Percentiles rank a stretch among this genome's conserved stretches.
Evolutionary conservation across 768 basidiomycete species (phyloP).

Genomic region (Phanerochaete sordida): DNA sequence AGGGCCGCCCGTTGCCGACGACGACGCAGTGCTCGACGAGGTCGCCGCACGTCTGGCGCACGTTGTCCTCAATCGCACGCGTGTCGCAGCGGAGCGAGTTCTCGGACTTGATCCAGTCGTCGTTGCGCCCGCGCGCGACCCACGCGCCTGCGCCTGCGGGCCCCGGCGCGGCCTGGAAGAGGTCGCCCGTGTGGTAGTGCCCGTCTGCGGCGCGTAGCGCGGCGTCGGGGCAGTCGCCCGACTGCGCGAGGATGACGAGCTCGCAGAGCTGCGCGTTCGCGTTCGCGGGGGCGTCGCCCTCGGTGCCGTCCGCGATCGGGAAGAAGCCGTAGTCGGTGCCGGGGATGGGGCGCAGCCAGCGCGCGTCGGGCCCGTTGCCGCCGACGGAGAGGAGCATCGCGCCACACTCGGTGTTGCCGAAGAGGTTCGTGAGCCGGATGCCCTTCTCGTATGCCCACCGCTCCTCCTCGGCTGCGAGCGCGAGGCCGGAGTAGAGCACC

Average conservation of each 20-base stretch:
- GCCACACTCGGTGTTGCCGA: slow-evolving; percentile 80
- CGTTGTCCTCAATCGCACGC: slow-evolving; percentile 77
- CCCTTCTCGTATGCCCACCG: slow-evolving; percentile 64
- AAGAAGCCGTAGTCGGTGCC: slow-evolving; percentile 66
- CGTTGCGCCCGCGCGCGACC: slow-evolving; percentile 67
- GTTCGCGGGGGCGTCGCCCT: slow-evolving; percentile 48
- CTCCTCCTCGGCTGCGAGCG: slow-evolving; percentile 65
- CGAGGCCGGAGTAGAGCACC: slow-evolving; percentile 62
- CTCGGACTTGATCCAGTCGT: slow-evolving; percentile 86
- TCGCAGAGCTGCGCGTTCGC: slow-evolving; percentile 54
- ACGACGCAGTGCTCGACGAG: slow-evolving; percentile 74
- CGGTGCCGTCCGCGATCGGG: slow-evolving; percentile 42
- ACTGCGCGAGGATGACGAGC: slow-evolving; percentile 64
- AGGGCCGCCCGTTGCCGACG: slow-evolving; percentile 73
- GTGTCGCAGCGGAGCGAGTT: slow-evolving; percentile 78
- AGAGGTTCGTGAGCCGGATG: slow-evolving; percentile 69
- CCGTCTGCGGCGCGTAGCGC: slow-evolving; percentile 61
- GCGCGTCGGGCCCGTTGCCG: slow-evolving; percentile 46
- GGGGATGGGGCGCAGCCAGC: slow-evolving; percentile 54
- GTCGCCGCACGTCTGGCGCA: slow-evolving; percentile 57
- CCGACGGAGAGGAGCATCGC: slow-evolving; percentile 64
- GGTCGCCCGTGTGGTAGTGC: slow-evolving; percentile 76
- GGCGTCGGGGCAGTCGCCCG: slow-evolving; percentile 63
- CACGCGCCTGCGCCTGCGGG: slow-evolving; percentile 62
- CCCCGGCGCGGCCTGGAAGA: slow-evolving; percentile 58